Base-by-base conservation (phyloP, 768 basidiomycete species). In the Leccinum barrowsii region DNA sequence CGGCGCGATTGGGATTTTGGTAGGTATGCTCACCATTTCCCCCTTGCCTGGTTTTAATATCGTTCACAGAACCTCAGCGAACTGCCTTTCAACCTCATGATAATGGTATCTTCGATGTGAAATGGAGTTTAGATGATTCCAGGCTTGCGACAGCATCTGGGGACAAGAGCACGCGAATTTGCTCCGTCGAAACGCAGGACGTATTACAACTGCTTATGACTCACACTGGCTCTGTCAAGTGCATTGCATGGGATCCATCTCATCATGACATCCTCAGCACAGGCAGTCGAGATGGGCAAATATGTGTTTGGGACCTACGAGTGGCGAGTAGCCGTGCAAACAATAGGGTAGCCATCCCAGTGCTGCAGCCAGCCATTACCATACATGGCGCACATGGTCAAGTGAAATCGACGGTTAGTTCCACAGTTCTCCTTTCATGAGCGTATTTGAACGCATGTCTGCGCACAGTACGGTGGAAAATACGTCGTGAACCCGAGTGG, bases 401-500 rank as follows among this genome's bases (percentile, higher is more conserved):
- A 53, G 70, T 71, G 4, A 72, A 73, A 47, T 59, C 69, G 3
- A 78, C 72, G 12, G 89, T 89, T 60, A 57, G 83, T 68, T 2
- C 1, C 8, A 21, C 48, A 7, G 12, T 34, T n/a, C 11, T 10
- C 22, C 13, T 47, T 5, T 21, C 46, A 0, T 22, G 22, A 7
- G 46, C 17, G 17, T 22, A 12, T 44, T 34, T 46, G 42, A 50
- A 30, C 4, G 6, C 5, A 48, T 34, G 13, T 59, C 3, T 15
- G 19, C 47, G 12, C 59, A 7, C 54, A 90, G 87, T 91, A 90
- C 58, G 91, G 89, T 19, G 91, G 92, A 5, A 90, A 90, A 72
- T 94, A 82, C 52, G 89, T 94, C 17, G 75, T 94, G 35, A 93
- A 94, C 63, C 89, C 92, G 0, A 89, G 86, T 52, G 92, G 92